Conservation (phyloP, 805 yeast genomes). For the Lipomyces yamanashiensis region DNA sequence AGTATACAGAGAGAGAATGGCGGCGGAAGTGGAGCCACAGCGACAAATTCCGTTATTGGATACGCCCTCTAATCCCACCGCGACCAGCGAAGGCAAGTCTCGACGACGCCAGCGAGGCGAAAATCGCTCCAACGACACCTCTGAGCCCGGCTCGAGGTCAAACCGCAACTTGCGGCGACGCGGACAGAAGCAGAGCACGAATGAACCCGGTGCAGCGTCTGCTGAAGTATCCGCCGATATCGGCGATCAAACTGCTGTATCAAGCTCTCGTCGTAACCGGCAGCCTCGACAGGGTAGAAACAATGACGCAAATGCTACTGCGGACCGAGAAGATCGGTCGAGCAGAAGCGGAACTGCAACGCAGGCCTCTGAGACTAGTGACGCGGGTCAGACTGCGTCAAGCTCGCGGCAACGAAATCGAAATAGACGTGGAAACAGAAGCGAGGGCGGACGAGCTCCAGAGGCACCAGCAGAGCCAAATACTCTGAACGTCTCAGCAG, state of each 20-base stretch:
- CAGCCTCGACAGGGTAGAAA: not conserved
- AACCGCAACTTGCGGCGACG: conserved; percentile 1
- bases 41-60: conserved; percentile 2
- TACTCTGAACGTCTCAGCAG: not conserved
- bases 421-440: conserved; percentile 8
- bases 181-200: conserved; percentile 3
- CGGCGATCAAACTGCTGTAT: not conserved
- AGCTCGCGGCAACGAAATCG: not conserved
- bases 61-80: not conserved
- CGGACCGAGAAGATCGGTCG: not conserved
- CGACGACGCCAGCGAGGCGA: conserved; percentile 1
- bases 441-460: not conserved
- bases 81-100: not conserved
- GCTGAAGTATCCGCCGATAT: not conserved
- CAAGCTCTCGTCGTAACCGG: conserved; percentile 1
- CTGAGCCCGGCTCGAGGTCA: not conserved
- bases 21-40: conserved; percentile 18
- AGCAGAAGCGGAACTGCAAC: not conserved
- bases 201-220: not conserved
- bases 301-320: not conserved
- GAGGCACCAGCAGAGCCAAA: not conserved
- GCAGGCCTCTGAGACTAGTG: not conserved
- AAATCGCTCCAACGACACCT: not conserved
- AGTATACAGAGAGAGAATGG: not conserved
- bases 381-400: not conserved